phyloP scores from a whole-genome alignment of 441 rosid species.

The Bruguiera hainesii region DNA sequence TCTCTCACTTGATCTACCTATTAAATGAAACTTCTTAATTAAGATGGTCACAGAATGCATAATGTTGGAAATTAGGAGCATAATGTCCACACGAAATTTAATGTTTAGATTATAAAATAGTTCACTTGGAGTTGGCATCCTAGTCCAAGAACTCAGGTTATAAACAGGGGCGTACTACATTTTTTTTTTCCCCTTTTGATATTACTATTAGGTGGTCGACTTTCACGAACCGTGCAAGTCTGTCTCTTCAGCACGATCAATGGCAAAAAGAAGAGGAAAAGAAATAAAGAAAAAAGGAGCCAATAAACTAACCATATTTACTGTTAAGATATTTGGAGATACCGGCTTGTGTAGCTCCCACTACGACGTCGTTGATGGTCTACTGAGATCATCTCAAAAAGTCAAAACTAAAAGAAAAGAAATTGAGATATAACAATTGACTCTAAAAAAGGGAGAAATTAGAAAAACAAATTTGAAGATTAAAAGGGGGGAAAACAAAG shows the following conservation, averaged over 20 bases:
- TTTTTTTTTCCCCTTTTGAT: no score
- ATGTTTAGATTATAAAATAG: no score
- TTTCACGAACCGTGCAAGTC: no score
- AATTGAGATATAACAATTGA: not conserved
- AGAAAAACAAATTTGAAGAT: not conserved
- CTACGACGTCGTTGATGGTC: conserved; percentile 71
- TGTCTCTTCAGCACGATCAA: no score
- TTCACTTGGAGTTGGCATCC: no score
- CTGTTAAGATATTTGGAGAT: conserved; percentile 56
- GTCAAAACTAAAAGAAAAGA: not conserved
- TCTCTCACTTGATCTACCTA: conserved; percentile 19
- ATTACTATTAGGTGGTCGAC: no score
- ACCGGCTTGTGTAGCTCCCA: conserved; percentile 76
- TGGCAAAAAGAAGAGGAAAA: not conserved
- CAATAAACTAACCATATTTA: conserved; percentile 42
- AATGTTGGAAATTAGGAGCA: not conserved
- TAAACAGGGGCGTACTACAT: no score
- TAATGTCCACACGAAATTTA: not conserved
- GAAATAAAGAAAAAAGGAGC: not conserved
- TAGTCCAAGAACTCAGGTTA: no score
- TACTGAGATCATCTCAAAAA: conserved; percentile 20
- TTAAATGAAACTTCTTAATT: not conserved
- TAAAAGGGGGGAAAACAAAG: not conserved
- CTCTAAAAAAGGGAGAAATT: not conserved
- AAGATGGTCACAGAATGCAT: not conserved